Percentiles rank a stretch among this genome's conserved stretches.
These are phyloP conservation scores for Cystofilobasidium capitatum DNA, from an alignment of 768 basidiomycete species.

Conservation along the genomic window DNA sequence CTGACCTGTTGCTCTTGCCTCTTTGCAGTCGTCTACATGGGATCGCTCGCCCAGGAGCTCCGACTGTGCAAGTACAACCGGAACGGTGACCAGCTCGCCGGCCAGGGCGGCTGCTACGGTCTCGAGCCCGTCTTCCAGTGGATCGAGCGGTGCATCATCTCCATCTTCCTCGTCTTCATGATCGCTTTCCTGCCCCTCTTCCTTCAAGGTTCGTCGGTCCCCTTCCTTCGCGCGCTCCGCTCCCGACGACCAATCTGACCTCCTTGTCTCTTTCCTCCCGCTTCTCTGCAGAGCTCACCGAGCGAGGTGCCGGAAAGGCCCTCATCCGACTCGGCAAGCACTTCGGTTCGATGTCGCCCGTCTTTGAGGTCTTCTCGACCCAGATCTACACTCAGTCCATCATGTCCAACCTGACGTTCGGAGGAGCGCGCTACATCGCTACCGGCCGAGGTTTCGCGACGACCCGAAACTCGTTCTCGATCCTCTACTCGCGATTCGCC, in stretches of 20 bases:
- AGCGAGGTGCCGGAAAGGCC: slow-evolving; percentile 86
- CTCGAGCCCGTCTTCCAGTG: slow-evolving; percentile 84
- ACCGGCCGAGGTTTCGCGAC: slow-evolving; percentile 99
- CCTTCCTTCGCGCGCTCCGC: background rate
- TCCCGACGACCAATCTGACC: background rate
- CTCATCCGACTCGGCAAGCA: slow-evolving; percentile 86
- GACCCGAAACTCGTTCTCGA: slow-evolving; percentile 84
- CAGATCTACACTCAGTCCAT: slow-evolving; percentile 98
- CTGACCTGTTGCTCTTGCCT: background rate
- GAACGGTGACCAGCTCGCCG: slow-evolving; percentile 61
- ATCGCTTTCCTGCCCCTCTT: slow-evolving; percentile 91
- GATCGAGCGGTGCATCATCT: slow-evolving; percentile 93
- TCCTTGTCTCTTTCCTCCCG: slow-evolving; percentile 32
- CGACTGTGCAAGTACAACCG: slow-evolving; percentile 68
- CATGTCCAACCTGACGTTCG: slow-evolving; percentile 89
- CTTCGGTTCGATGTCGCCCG: slow-evolving; percentile 82
- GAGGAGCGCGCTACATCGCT: slow-evolving; percentile 96
- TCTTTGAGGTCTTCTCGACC: slow-evolving; percentile 96
- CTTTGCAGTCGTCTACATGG: slow-evolving; percentile 77
- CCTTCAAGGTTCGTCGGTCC: slow-evolving; percentile 62
- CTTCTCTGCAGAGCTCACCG: slow-evolving; percentile 65
- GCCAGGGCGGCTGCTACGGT: slow-evolving; percentile 85
- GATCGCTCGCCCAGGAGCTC: slow-evolving; percentile 75
- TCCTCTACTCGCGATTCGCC: slow-evolving; percentile 94
- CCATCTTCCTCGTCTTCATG: slow-evolving; percentile 97